phyloP scores from a whole-genome alignment of 768 basidiomycete genomes.

The Tricholoma sp. region DNA sequence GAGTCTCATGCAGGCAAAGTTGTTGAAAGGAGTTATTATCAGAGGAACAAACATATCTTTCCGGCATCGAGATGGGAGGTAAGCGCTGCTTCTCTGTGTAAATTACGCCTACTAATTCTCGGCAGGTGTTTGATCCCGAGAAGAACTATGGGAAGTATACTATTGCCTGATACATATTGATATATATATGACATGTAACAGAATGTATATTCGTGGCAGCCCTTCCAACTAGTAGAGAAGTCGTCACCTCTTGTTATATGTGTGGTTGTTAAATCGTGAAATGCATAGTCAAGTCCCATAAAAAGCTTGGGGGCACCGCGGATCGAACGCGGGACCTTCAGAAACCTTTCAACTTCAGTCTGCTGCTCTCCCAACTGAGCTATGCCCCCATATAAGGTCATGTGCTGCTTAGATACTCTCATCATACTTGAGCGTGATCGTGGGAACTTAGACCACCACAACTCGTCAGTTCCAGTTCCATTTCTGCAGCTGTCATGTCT shows the following conservation, averaged over 20 bases:
- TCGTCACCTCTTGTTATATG: too few species aligned
- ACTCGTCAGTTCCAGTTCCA: too few species aligned
- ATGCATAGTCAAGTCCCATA: too few species aligned
- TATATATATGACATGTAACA: neutral
- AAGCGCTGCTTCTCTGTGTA: constrained; percentile 16
- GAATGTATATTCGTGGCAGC: neutral
- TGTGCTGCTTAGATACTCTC: neutral
- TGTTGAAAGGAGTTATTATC: constrained; percentile 93
- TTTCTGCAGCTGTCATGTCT: constrained; percentile 53
- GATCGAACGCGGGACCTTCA: constrained; percentile 79
- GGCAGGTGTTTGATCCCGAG: constrained; percentile 86
- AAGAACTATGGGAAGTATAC: constrained; percentile 93
- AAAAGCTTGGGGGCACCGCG: constrained; percentile 58
- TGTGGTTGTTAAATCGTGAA: too few species aligned
- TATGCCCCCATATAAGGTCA: constrained; percentile 47
- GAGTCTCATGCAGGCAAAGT: constrained; percentile 99
- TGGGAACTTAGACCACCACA: neutral
- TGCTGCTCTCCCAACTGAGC: constrained; percentile 76
- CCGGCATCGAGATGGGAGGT: constrained; percentile 97
- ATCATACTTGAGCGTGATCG: neutral
- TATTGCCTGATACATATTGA: constrained; percentile 33
- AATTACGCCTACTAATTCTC: constrained; percentile 1
- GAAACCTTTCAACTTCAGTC: constrained; percentile 57
- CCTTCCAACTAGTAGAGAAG: too few species aligned
- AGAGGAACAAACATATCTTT: constrained; percentile 96